Evolutionary conservation across 768 basidiomycete species (phyloP).

Genomic region (Tephrocybe sp.): DNA sequence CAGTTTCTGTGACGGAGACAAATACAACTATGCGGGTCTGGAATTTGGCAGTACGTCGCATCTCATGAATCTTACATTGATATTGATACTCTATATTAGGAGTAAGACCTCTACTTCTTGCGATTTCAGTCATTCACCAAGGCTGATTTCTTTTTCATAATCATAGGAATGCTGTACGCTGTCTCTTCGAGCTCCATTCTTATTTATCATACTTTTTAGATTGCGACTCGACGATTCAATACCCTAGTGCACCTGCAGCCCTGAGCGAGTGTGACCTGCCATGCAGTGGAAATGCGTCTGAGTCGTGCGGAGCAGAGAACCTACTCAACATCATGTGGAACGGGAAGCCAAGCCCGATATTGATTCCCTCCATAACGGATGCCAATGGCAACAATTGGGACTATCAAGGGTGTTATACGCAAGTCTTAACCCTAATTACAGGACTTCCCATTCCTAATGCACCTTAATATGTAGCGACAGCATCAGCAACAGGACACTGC

Average conservation of each 20-base stretch:
- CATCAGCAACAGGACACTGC: constrained; percentile 29
- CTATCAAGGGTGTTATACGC: constrained; percentile 67
- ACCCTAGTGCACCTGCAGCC: constrained; percentile 42
- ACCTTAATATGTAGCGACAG: constrained; percentile 26
- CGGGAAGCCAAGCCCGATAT: constrained; percentile 44
- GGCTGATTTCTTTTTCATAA: neutral
- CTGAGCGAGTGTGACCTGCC: constrained; percentile 46
- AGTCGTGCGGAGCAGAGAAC: constrained; percentile 53
- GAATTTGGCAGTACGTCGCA: constrained; percentile 50
- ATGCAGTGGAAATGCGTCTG: constrained; percentile 52
- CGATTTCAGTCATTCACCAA: constrained; percentile 2
- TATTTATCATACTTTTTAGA: constrained; percentile 31
- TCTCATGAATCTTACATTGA: neutral
- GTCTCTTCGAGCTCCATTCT: neutral
- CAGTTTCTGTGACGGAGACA: constrained; percentile 29
- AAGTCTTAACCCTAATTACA: constrained; percentile 11
- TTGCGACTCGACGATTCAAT: constrained; percentile 54
- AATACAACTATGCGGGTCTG: constrained; percentile 57
- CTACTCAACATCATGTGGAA: constrained; percentile 55
- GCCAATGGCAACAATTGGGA: constrained; percentile 36
- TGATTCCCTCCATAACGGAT: constrained; percentile 44
- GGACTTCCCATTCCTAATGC: neutral
- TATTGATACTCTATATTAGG: constrained; percentile 7
- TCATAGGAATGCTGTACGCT: constrained; percentile 40
- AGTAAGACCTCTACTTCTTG: constrained; percentile 10